phyloP scores from a whole-genome alignment of 1,284 basidiomycete genomes.

The Pseudomicrostroma phylloplanum region DNA sequence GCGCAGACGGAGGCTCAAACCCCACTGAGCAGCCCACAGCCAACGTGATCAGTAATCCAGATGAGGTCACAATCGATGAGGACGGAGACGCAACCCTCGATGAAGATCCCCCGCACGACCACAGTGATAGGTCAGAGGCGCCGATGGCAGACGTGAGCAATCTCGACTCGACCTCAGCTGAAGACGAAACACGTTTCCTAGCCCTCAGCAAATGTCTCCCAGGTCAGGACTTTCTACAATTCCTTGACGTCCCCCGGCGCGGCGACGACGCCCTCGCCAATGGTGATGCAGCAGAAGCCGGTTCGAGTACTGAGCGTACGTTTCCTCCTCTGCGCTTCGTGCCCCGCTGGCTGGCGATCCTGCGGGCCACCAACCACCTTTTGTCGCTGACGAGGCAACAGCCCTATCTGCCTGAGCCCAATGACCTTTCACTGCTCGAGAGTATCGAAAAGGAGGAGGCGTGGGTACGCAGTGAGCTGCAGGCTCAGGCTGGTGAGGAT shows the following conservation, averaged over 20 bases:
- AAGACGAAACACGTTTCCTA: constrained; percentile 66
- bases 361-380: constrained; percentile 73
- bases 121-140: not conserved
- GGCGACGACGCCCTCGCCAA: not conserved
- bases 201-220: constrained; percentile 89
- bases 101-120: not conserved
- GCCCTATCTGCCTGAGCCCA: constrained; percentile 61
- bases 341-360: constrained; percentile 83
- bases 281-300: not conserved
- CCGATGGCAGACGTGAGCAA: not conserved
- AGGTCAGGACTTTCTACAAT: constrained; percentile 71
- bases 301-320: not conserved
- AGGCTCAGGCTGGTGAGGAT: constrained; percentile 57
- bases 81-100: constrained; percentile 46
- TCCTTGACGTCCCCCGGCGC: constrained; percentile 20
- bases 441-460: constrained; percentile 52
- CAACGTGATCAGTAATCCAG: constrained; percentile 57
- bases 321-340: constrained; percentile 60
- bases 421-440: constrained; percentile 53
- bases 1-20: not conserved
- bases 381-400: constrained; percentile 59
- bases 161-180: not conserved
- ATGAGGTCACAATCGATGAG: constrained; percentile 64
- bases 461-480: constrained; percentile 60
- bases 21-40: no score